Evolutionary conservation across 2,329 filamentous ascomycete species (phyloP).

Genomic region (Fusarium temperatum): DNA sequence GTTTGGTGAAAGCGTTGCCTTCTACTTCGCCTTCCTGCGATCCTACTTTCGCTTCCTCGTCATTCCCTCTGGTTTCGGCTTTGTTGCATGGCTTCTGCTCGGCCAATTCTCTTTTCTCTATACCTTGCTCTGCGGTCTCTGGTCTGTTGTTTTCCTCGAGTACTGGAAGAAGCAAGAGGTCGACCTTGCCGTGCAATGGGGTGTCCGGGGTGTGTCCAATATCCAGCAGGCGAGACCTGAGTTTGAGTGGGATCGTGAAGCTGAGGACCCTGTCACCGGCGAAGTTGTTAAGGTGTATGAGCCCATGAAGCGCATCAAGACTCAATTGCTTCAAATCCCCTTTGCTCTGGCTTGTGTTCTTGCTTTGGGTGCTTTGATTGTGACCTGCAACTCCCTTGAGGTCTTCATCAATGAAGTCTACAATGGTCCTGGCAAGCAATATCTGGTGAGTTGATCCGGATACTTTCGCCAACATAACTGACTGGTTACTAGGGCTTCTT

Average conservation of each 20-base stretch:
- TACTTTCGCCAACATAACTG: neutral
- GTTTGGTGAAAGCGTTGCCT: constrained; percentile 86
- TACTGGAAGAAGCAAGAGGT: constrained; percentile 95
- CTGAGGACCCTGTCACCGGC: constrained; percentile 82
- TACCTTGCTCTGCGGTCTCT: constrained; percentile 80
- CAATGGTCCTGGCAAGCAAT: constrained; percentile 83
- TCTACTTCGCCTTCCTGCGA: constrained; percentile 95
- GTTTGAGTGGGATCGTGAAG: constrained; percentile 81
- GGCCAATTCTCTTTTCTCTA: constrained; percentile 87
- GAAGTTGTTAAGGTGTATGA: constrained; percentile 81
- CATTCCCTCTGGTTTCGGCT: constrained; percentile 82
- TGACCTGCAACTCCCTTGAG: constrained; percentile 88
- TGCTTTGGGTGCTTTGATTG: constrained; percentile 82
- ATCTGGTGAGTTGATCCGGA: constrained; percentile 67
- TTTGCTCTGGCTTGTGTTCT: constrained; percentile 80
- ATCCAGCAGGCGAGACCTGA: constrained; percentile 81
- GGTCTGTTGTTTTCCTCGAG: constrained; percentile 90
- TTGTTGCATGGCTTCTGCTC: constrained; percentile 81
- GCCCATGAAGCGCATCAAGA: constrained; percentile 75
- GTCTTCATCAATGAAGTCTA: constrained; percentile 97
- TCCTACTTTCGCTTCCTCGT: constrained; percentile 87
- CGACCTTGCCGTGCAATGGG: constrained; percentile 88
- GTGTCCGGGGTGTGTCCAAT: constrained; percentile 82
- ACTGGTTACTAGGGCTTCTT: constrained; percentile 74
- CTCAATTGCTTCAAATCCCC: constrained; percentile 83